These are phyloP conservation scores for Suillus placidus DNA, from an alignment of 768 basidiomycete genomes.

Conservation along the genomic window DNA sequence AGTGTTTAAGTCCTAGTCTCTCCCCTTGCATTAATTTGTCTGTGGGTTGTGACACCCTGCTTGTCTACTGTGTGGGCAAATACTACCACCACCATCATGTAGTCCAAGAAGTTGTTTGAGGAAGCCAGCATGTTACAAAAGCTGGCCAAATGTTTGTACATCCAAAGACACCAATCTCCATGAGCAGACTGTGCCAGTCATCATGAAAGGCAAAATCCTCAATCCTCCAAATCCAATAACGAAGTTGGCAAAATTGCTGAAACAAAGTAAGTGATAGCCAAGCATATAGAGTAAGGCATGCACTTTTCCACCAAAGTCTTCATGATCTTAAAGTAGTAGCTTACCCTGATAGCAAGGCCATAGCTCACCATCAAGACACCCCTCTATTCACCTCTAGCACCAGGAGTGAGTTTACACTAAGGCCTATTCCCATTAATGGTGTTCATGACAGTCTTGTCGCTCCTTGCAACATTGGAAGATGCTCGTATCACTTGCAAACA, in stretches of 20 bases:
- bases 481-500: not conserved
- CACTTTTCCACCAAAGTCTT: not conserved
- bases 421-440: not conserved
- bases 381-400: not conserved
- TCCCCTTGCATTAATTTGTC: too few species aligned
- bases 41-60: too few species aligned
- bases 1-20: too few species aligned
- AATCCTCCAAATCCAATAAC: constrained; percentile 2
- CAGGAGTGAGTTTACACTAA: not conserved
- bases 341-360: not conserved
- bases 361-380: not conserved
- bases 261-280: not conserved
- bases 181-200: not conserved
- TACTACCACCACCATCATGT: not conserved
- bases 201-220: not conserved
- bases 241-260: not conserved
- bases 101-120: not conserved
- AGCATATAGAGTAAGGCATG: rapidly evolving
- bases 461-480: not conserved
- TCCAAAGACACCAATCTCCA: not conserved
- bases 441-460: not conserved
- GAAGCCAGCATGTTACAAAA: not conserved
- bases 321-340: not conserved
- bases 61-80: not conserved
- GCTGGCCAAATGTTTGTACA: not conserved